These are phyloP conservation scores for Colletotrichum falcatum DNA, from an alignment of 2,329 filamentous ascomycete species.

Conservation along the genomic window DNA sequence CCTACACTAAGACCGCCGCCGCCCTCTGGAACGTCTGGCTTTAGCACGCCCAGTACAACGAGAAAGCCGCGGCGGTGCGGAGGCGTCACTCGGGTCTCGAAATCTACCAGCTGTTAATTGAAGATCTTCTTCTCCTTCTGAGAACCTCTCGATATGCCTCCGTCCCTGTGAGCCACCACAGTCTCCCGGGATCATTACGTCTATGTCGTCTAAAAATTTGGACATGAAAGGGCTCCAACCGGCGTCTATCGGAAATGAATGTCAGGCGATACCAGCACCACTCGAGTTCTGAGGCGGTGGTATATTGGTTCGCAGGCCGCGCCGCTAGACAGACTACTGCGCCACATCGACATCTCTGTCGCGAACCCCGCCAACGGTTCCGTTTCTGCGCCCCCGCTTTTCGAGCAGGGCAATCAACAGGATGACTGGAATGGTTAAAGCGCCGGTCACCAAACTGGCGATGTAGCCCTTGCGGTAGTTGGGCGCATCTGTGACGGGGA, in stretches of 20 bases:
- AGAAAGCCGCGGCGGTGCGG: background rate
- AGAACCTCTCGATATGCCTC: too few species aligned
- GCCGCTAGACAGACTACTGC: background rate
- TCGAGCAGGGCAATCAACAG: conserved; percentile 53
- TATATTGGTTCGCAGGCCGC: background rate
- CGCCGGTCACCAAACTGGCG: conserved; percentile 53
- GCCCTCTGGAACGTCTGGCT: conserved; percentile 4
- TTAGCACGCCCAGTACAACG: background rate
- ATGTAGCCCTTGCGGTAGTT: conserved; percentile 54
- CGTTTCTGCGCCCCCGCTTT: conserved; percentile 42
- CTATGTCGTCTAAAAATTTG: background rate
- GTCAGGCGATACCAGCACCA: background rate
- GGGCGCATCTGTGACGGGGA: conserved; percentile 55
- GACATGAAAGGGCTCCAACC: background rate
- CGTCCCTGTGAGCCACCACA: background rate
- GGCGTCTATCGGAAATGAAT: background rate
- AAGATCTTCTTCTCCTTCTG: background rate
- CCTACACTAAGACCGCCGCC: background rate
- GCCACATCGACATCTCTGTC: background rate
- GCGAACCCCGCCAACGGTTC: conserved; percentile 1
- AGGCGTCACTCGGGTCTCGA: background rate
- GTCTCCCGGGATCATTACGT: background rate
- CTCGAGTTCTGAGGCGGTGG: too few species aligned
- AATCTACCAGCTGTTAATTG: background rate
- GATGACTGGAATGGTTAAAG: conserved; percentile 52